Percentiles rank a stretch among this genome's conserved stretches.
phyloP scores from a whole-genome alignment of 2,329 filamentous ascomycete genomes.

The Cyphellophora europaea region DNA sequence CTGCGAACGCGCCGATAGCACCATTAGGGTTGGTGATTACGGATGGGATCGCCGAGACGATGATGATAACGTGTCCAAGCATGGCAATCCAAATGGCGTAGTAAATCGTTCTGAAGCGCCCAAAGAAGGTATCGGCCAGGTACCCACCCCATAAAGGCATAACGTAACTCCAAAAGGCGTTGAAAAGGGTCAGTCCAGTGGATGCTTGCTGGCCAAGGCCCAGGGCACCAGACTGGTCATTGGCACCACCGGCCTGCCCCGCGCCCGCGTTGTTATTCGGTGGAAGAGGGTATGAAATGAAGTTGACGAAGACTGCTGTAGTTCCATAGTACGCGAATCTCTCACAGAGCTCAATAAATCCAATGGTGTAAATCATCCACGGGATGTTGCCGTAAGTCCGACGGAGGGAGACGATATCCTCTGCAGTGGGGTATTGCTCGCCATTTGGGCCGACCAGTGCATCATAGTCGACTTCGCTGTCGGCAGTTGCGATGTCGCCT shows the following conservation, averaged over 20 bases:
- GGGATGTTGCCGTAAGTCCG: constrained; percentile 56
- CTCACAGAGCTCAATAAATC: constrained; percentile 66
- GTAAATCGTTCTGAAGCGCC: constrained; percentile 59
- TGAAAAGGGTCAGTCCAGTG: constrained; percentile 44
- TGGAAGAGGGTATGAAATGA: too few relatives aligned
- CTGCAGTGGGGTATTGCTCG: too few relatives aligned
- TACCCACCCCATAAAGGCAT: constrained; percentile 50
- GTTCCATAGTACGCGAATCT: constrained; percentile 71
- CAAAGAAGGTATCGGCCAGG: constrained; percentile 50
- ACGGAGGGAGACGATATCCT: too few relatives aligned
- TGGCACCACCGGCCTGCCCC: too few relatives aligned
- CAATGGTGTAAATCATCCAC: constrained; percentile 58
- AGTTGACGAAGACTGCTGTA: constrained; percentile 55
- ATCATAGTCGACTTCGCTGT: too few relatives aligned
- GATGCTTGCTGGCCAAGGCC: constrained; percentile 49
- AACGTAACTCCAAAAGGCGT: constrained; percentile 53
- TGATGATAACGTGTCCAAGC: constrained; percentile 56
- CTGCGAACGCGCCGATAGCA: constrained; percentile 36
- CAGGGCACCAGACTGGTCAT: constrained; percentile 49
- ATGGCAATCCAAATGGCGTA: constrained; percentile 56
- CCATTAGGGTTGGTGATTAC: constrained; percentile 28
- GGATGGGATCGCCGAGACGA: constrained; percentile 54
- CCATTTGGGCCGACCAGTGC: too few relatives aligned
- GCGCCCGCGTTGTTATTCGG: too few relatives aligned
- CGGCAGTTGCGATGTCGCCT: too few relatives aligned